phyloP scores from a whole-genome alignment of 441 rosid species.

The Gossypium davidsonii region DNA sequence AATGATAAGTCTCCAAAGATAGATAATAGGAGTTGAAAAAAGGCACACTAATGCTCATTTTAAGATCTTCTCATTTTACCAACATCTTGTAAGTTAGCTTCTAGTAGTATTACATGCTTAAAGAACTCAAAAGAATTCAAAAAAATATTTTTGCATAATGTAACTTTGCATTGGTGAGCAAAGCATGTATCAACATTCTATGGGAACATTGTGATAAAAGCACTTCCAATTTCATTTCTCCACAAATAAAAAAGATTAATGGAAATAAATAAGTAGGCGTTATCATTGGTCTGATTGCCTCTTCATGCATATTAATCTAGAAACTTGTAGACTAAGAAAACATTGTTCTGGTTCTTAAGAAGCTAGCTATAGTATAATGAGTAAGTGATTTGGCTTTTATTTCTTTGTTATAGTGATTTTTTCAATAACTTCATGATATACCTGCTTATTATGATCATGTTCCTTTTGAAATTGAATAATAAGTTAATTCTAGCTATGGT shows the following conservation, averaged over 20 bases:
- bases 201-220: too few relatives aligned
- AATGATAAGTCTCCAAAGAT: constrained; percentile 9
- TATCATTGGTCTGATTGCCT: too few relatives aligned
- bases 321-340: too few relatives aligned
- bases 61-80: not conserved
- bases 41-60: not conserved
- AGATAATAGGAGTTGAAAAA: not conserved
- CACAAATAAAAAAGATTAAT: too few relatives aligned
- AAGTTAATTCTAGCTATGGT: too few relatives aligned
- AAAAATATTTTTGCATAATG: not conserved
- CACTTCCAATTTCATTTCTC: too few relatives aligned
- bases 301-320: too few relatives aligned
- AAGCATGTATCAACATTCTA: not conserved
- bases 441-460: not conserved
- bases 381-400: not conserved
- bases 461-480: not conserved
- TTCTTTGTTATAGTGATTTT: not conserved
- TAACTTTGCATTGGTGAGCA: not conserved
- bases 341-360: too few relatives aligned
- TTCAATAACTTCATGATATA: not conserved
- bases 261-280: too few relatives aligned
- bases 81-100: not conserved
- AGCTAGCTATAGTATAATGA: too few relatives aligned
- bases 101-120: too few relatives aligned
- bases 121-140: not conserved